These are phyloP conservation scores for Globisporangium takayamanum DNA, from an alignment of 352 stramenopile genomes.

Conservation along the genomic window DNA sequence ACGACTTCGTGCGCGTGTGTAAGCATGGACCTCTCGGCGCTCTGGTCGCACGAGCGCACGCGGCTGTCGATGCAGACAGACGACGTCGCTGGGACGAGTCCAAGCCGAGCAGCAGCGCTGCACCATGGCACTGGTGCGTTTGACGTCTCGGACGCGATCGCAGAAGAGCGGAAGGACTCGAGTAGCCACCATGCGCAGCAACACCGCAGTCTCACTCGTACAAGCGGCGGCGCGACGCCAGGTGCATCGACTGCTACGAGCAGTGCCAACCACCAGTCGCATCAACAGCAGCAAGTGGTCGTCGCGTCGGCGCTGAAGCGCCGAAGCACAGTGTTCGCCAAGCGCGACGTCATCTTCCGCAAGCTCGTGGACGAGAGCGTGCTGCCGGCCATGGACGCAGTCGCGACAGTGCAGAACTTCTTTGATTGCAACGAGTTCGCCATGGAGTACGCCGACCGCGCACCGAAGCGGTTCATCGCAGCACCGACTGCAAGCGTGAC, in stretches of 20 bases:
- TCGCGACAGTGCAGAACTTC: constrained; percentile 7
- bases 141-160: constrained; percentile 5
- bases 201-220: too few species aligned
- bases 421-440: constrained; percentile 51
- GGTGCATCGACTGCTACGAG: too few species aligned
- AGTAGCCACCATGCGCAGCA: neutral
- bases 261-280: neutral
- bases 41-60: constrained; percentile 49
- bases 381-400: constrained; percentile 7
- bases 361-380: constrained; percentile 37
- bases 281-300: constrained; percentile 8
- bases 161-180: constrained; percentile 1
- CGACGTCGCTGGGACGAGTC: neutral
- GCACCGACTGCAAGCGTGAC: neutral
- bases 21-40: constrained; percentile 42
- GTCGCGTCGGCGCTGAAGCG: neutral
- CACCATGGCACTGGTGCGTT: neutral
- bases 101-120: neutral
- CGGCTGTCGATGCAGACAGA: constrained; percentile 21
- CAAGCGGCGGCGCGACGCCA: too few species aligned
- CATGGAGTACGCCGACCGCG: constrained; percentile 52
- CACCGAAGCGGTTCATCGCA: constrained; percentile 16
- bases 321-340: constrained; percentile 6
- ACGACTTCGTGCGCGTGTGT: too few species aligned
- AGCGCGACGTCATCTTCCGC: constrained; percentile 25